phyloP scores from a whole-genome alignment of 371 early-diverging fungal genomes.

The Sporodiniella umbellata region DNA sequence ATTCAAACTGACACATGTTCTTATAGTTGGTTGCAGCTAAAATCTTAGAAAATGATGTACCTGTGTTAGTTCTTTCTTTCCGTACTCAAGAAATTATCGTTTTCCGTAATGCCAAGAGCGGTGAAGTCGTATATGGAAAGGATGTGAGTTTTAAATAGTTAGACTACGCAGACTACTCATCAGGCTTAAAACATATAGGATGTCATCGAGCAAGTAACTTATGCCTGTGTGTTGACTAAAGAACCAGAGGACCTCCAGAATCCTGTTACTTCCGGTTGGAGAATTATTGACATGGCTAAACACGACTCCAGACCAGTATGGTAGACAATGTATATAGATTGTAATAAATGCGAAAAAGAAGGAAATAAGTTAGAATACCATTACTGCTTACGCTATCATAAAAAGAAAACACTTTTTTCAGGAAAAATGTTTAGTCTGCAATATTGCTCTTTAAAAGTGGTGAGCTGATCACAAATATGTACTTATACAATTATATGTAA shows the following conservation, averaged over 20 bases:
- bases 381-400: background rate
- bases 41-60: conserved; percentile 88
- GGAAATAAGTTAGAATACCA: background rate
- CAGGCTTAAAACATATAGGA: conserved; percentile 43
- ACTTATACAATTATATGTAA: too few relatives aligned
- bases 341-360: background rate
- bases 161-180: background rate
- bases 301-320: conserved; percentile 67
- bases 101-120: conserved; percentile 84
- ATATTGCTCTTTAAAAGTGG: too few relatives aligned
- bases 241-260: conserved; percentile 83
- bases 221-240: conserved; percentile 88
- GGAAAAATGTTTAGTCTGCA: too few relatives aligned
- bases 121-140: conserved; percentile 83
- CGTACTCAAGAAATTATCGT: conserved; percentile 91
- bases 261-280: conserved; percentile 89
- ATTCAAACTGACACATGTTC: too few relatives aligned
- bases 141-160: conserved; percentile 42
- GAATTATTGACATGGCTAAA: conserved; percentile 88
- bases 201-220: conserved; percentile 81
- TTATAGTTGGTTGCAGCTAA: conserved; percentile 70
- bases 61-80: conserved; percentile 87
- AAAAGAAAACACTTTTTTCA: background rate
- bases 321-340: conserved; percentile 29
- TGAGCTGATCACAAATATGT: too few relatives aligned